Evolutionary conservation across 2,329 filamentous ascomycete species (phyloP).

Genomic region (Sporothrix inflata): DNA sequence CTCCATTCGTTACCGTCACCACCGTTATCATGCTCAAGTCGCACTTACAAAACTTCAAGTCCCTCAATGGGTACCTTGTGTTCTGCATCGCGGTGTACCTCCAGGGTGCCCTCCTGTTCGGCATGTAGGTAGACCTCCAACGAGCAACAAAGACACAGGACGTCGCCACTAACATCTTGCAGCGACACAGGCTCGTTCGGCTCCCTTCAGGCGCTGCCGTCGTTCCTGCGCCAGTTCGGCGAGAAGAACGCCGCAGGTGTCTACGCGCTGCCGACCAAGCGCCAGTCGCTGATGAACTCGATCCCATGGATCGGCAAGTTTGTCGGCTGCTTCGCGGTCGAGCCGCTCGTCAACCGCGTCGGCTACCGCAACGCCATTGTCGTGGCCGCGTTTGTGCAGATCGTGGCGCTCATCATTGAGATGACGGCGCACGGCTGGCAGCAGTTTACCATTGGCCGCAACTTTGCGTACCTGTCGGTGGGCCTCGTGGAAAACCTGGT

Average conservation of each 20-base stretch:
- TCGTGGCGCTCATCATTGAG: constrained; percentile 30
- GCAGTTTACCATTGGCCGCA: constrained; percentile 33
- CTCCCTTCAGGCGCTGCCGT: constrained; percentile 29
- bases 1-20: neutral
- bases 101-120: constrained; percentile 18
- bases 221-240: constrained; percentile 28
- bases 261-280: constrained; percentile 23
- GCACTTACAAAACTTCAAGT: neutral
- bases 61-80: constrained; percentile 18
- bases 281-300: constrained; percentile 31
- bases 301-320: constrained; percentile 31
- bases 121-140: neutral
- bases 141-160: neutral
- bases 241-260: constrained; percentile 17
- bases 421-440: constrained; percentile 26
- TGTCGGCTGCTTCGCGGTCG: constrained; percentile 23
- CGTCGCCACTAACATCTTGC: neutral
- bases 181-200: constrained; percentile 30
- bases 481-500: constrained; percentile 27
- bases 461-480: constrained; percentile 38
- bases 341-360: constrained; percentile 28
- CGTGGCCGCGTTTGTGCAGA: constrained; percentile 25
- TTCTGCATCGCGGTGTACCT: constrained; percentile 17
- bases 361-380: constrained; percentile 30
- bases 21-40: neutral